Conservation (phyloP, 305 asterid species). For the Ilex paraguariensis region DNA sequence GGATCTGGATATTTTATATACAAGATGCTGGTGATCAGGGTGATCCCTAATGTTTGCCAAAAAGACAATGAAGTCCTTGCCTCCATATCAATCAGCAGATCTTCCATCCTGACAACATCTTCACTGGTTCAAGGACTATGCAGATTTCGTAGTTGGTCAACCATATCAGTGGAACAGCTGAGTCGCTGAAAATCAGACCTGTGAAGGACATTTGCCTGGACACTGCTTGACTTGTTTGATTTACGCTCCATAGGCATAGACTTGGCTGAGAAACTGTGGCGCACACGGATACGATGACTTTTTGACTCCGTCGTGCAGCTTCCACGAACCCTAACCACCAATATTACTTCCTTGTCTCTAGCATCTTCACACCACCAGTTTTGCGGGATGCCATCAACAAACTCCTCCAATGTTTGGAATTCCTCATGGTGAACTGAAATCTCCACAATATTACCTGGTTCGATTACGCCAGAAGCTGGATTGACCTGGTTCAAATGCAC, state of each 20-base stretch:
- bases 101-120: too few species aligned
- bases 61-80: too few species aligned
- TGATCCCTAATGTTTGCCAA: too few species aligned
- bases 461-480: constrained; percentile 69
- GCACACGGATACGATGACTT: constrained; percentile 70
- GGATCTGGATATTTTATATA: too few species aligned
- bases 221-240: constrained; percentile 20
- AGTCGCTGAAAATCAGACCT: constrained; percentile 58
- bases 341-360: constrained; percentile 80
- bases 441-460: constrained; percentile 62
- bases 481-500: constrained; percentile 36
- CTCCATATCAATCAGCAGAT: too few species aligned
- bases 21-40: too few species aligned
- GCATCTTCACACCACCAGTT: constrained; percentile 90
- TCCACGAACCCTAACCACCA: constrained; percentile 49
- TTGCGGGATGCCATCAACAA: constrained; percentile 72
- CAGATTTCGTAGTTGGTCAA: constrained; percentile 57
- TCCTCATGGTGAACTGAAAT: constrained; percentile 67
- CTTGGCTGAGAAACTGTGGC: constrained; percentile 67
- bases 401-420: constrained; percentile 72
- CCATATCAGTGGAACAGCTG: constrained; percentile 56
- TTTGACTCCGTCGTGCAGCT: constrained; percentile 51
- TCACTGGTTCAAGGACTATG: constrained; percentile 42
- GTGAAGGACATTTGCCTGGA: constrained; percentile 52
- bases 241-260: constrained; percentile 38